Evolutionary conservation across 768 basidiomycete species (phyloP).

Genomic region (Boletus tomentosulus): DNA sequence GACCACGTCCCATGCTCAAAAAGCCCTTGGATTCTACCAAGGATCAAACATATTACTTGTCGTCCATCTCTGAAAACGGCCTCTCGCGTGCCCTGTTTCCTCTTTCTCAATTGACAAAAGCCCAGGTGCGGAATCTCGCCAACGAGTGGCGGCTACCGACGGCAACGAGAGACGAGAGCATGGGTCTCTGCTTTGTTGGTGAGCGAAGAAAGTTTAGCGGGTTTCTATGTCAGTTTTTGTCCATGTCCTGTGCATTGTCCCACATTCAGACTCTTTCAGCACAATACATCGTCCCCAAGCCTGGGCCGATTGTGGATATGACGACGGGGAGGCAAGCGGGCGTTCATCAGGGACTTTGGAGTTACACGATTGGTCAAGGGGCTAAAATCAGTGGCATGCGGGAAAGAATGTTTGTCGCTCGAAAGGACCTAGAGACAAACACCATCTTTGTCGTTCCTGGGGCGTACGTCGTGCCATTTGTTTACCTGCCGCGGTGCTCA

Average conservation of each 20-base stretch:
- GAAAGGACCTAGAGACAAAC: slow-evolving; percentile 62
- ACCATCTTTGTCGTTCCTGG: slow-evolving; percentile 75
- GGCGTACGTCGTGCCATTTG: slow-evolving; percentile 40
- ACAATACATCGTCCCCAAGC: slow-evolving; percentile 66
- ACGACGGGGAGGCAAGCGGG: slow-evolving; percentile 52
- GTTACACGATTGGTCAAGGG: slow-evolving; percentile 81
- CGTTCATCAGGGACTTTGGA: slow-evolving; percentile 74
- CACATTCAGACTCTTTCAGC: slow-evolving; percentile 39
- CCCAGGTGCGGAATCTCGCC: slow-evolving; percentile 71
- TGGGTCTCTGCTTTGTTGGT: slow-evolving; percentile 95
- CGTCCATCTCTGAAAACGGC: slow-evolving; percentile 64
- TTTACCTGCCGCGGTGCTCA: neutral
- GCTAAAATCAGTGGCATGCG: slow-evolving; percentile 61
- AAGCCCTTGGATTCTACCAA: slow-evolving; percentile 59
- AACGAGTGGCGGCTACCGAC: slow-evolving; percentile 58
- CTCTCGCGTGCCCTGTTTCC: slow-evolving; percentile 77
- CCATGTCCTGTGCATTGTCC: neutral
- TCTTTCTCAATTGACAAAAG: slow-evolving; percentile 61
- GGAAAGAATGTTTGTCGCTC: slow-evolving; percentile 64
- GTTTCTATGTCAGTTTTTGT: slow-evolving; percentile 58
- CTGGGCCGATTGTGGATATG: slow-evolving; percentile 64
- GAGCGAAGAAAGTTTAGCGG: slow-evolving; percentile 65
- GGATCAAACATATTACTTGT: slow-evolving; percentile 91
- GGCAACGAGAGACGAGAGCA: slow-evolving; percentile 76
- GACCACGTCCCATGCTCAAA: slow-evolving; percentile 47